Base-by-base conservation (phyloP, 2,329 filamentous ascomycete genomes). In the Arthrinium phaeospermum region DNA sequence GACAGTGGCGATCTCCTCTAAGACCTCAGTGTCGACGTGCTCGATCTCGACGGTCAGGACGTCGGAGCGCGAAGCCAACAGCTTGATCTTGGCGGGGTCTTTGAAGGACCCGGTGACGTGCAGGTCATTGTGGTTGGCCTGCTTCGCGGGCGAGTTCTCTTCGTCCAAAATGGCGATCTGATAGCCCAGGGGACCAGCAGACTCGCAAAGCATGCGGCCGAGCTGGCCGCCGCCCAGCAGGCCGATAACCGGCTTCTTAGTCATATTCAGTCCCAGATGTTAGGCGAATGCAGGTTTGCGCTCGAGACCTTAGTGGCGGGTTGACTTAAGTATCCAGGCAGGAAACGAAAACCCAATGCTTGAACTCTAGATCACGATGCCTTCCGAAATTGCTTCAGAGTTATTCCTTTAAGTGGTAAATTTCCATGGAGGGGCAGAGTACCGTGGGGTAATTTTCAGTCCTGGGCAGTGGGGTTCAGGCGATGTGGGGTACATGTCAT, bases 21-120 rank as follows among this genome's bases (percentile, higher is more conserved):
- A 88, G 34, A 96, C 92, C 70, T 94, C 87, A n/a, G 94, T 96
- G 82, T 98, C 91, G 72, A 98, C 93, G 83, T 98, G 96, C 86
- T 98, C 96, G 75, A 98, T 98, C 83, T 98, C 96, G 19, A 97
- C 94, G 0, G 95, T 98, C 74, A 98, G 86, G 22, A 97, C 90
- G 80, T 97, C 94, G 77, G 91, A 94, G 46, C 87, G 84, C 51
- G 88, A 84, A 2, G 96, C 95, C n/a, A 98, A 87, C 81, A 94
- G 88, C 61, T 91, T 90, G 75, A 98, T 95, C 75, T 93, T 92
- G 46, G 90, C 89, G 0, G 92, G 86, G 76, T 98, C 93, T 80
- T 94, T 95, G 88, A 98, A 98, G 0, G 95, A 97, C 72, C 95
- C 96, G 24, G 91, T 89, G 72, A 98, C 90, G 80, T 98, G 94